A percentile compares a stretch with the other conserved stretches of the same genome.
phyloP scores from a whole-genome alignment of 345 rosid species.

The Arabis alpina region DNA sequence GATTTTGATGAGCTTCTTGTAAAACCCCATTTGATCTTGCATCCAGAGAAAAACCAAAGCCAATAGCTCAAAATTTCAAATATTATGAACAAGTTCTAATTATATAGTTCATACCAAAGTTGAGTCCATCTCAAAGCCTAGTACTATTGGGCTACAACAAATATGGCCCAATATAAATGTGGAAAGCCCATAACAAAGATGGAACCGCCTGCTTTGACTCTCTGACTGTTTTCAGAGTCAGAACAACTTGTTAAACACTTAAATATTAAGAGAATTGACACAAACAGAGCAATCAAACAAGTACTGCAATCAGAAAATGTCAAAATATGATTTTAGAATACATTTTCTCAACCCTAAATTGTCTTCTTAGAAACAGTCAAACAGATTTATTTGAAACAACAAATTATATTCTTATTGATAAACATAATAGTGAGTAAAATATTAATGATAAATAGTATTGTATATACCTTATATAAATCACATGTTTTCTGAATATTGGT shows the following conservation, averaged over 20 bases:
- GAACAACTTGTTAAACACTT: slow-evolving; percentile 1
- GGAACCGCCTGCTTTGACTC: slow-evolving; percentile 32
- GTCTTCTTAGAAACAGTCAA: slow-evolving; percentile 22
- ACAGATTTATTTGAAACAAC: neutral
- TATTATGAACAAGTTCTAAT: no score
- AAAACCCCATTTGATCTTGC: neutral
- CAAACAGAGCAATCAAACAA: slow-evolving; percentile 22
- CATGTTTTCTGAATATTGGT: slow-evolving; percentile 40
- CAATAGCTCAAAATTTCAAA: neutral
- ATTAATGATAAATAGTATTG: no score
- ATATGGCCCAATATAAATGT: slow-evolving; percentile 1
- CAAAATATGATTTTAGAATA: neutral
- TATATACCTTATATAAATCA: slow-evolving; percentile 5
- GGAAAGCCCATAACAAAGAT: neutral
- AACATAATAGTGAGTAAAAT: no score
- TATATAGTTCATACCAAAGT: neutral
- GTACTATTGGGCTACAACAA: neutral
- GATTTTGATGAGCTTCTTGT: neutral
- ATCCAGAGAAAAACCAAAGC: neutral
- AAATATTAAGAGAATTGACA: neutral
- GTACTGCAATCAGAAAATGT: slow-evolving; percentile 14
- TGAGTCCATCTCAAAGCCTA: neutral
- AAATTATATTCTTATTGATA: no score
- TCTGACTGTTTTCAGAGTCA: neutral
- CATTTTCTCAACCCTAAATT: neutral